Evolutionary conservation across 768 basidiomycete species (phyloP).

Genomic region (Lactarius tabidus): DNA sequence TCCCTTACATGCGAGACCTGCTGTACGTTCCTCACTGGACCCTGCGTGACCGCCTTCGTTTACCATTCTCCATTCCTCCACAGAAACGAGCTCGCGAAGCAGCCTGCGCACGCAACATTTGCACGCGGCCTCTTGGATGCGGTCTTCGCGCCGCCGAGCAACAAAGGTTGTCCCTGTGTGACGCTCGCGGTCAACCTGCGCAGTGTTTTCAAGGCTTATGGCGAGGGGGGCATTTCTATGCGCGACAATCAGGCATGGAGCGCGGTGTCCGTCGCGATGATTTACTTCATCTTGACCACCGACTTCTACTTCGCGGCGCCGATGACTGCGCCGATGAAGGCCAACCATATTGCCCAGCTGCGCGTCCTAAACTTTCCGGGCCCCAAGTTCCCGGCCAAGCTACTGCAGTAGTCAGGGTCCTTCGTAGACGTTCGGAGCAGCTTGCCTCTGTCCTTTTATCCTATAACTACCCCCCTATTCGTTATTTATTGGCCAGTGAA

Average conservation of each 20-base stretch:
- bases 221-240: not conserved
- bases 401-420: not conserved
- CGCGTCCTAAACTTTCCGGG: not conserved
- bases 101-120: not conserved
- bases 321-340: not conserved
- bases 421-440: not conserved
- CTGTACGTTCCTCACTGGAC: not conserved
- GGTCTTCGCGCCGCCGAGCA: not conserved
- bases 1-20: constrained; percentile 2
- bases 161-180: not conserved
- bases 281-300: constrained; percentile 3
- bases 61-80: not conserved
- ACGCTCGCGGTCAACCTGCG: not conserved
- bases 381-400: not conserved
- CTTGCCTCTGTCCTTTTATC: not conserved
- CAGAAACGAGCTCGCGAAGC: constrained; percentile 4
- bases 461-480: not conserved
- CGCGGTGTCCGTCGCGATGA: not conserved
- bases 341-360: not conserved
- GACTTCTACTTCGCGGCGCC: not conserved
- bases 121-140: not conserved
- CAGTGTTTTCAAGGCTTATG: not conserved
- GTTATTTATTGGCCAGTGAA: not conserved
- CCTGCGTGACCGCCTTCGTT: not conserved
- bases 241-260: not conserved